A percentile compares a stretch with the other conserved stretches of the same genome.
These are phyloP conservation scores for Diaporthe sp. DNA, from an alignment of 2,329 filamentous ascomycete genomes.

Conservation along the genomic window DNA sequence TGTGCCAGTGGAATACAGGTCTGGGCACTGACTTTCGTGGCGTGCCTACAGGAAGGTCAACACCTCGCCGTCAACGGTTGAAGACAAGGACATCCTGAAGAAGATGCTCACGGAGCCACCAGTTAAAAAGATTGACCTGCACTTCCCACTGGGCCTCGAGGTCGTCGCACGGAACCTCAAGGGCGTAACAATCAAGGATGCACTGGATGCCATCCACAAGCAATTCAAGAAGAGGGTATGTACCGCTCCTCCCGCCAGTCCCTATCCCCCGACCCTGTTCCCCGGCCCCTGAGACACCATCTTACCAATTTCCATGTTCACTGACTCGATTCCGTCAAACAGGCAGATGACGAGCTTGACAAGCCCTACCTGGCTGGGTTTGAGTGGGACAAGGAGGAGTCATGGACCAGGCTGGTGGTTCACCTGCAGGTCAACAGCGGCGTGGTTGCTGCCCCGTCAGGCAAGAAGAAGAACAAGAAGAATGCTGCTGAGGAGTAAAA, in stretches of 20 bases:
- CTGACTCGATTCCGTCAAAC: conserved; percentile 41
- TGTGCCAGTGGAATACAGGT: no score
- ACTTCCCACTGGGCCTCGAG: conserved; percentile 89
- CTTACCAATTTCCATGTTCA: not conserved
- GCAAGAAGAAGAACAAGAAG: conserved; percentile 67
- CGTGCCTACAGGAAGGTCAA: conserved; percentile 84
- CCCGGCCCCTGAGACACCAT: not conserved
- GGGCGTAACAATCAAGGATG: conserved; percentile 97
- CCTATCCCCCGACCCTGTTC: conserved; percentile 16
- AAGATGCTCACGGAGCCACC: conserved; percentile 83
- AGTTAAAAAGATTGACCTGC: conserved; percentile 93
- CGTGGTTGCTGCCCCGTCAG: conserved; percentile 54
- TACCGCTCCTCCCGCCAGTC: conserved; percentile 32
- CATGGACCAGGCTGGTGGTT: conserved; percentile 88
- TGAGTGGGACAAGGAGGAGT: conserved; percentile 96
- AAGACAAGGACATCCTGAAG: conserved; percentile 88
- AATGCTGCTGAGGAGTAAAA: conserved; percentile 57
- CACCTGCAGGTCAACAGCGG: conserved; percentile 80
- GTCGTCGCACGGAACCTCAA: conserved; percentile 92
- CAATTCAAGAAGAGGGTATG: conserved; percentile 95
- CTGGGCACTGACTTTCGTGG: not conserved
- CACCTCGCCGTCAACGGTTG: conserved; percentile 81
- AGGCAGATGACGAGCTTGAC: conserved; percentile 94
- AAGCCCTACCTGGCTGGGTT: conserved; percentile 91
- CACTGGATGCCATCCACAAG: conserved; percentile 95